phyloP scores from a whole-genome alignment of 2,329 filamentous ascomycete species.

The Penicillium thymicola region DNA sequence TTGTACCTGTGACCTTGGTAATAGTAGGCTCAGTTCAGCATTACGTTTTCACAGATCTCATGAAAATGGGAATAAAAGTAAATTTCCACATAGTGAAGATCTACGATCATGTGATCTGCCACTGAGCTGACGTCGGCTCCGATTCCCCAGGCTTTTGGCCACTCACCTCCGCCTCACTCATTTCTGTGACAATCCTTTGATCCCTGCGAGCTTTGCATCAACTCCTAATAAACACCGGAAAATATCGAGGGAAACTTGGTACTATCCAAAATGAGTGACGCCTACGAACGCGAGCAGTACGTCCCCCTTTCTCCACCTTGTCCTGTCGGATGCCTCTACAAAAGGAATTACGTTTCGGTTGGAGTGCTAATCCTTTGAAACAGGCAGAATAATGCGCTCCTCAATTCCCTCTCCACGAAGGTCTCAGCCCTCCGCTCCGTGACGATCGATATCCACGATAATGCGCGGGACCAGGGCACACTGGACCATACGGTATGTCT shows the following conservation, averaged over 20 bases:
- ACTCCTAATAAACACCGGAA: neutral
- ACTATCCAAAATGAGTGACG: conserved; percentile 61
- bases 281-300: conserved; percentile 71
- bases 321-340: neutral
- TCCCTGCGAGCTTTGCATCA: neutral
- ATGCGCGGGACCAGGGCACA: conserved; percentile 80
- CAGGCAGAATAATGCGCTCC: conserved; percentile 89
- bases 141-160: conserved; percentile 1
- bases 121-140: conserved; percentile 2
- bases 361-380: neutral
- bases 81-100: neutral
- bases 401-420: conserved; percentile 86
- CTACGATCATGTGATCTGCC: neutral
- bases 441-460: conserved; percentile 97
- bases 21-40: neutral
- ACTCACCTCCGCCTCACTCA: neutral
- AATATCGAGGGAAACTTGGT: neutral
- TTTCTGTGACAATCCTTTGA: neutral
- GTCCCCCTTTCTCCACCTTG: conserved; percentile 12
- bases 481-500: conserved; percentile 77
- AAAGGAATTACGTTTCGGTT: neutral
- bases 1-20: too few species aligned
- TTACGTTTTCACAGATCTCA: too few species aligned
- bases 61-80: neutral
- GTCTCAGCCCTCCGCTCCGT: conserved; percentile 89